phyloP scores from a whole-genome alignment of 192 early-diverging fungal genomes.

The Pilaira anomala region DNA sequence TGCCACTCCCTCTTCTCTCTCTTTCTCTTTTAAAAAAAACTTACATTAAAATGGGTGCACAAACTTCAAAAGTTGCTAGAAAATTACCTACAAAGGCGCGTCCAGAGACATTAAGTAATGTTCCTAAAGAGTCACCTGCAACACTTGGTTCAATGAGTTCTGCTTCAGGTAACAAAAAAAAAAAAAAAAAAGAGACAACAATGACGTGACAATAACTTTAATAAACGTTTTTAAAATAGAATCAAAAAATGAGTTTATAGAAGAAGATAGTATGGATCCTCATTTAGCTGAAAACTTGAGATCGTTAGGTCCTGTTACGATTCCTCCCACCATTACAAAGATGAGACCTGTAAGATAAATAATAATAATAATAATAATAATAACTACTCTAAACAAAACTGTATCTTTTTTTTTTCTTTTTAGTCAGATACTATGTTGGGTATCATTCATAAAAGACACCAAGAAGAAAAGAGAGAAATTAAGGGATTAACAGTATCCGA shows the following conservation, averaged over 20 bases:
- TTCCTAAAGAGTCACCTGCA: conserved; percentile 16
- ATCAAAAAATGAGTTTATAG: neutral
- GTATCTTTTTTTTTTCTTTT: neutral
- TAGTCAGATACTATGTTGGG: conserved; percentile 28
- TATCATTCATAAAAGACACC: conserved; percentile 13
- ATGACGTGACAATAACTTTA: neutral
- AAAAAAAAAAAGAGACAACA: neutral
- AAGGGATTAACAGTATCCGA: neutral
- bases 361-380: too few relatives aligned
- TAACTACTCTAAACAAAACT: too few relatives aligned
- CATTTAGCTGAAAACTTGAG: conserved; percentile 8
- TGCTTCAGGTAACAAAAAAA: neutral
- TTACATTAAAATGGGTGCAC: conserved; percentile 20
- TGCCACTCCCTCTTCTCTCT: too few relatives aligned
- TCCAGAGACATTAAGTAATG: conserved; percentile 11
- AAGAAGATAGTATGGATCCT: conserved; percentile 17
- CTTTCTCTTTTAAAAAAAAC: too few relatives aligned
- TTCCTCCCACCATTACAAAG: conserved; percentile 21
- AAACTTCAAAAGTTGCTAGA: conserved; percentile 16
- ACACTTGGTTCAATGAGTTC: neutral
- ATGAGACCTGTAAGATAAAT: conserved; percentile 18
- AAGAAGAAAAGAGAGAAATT: conserved; percentile 10
- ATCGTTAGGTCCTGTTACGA: conserved; percentile 16
- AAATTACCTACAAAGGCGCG: conserved; percentile 10
- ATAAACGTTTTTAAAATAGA: neutral